Base-by-base conservation (phyloP, 139 green algal species). In the Chlamydomonas applanata region DNA sequence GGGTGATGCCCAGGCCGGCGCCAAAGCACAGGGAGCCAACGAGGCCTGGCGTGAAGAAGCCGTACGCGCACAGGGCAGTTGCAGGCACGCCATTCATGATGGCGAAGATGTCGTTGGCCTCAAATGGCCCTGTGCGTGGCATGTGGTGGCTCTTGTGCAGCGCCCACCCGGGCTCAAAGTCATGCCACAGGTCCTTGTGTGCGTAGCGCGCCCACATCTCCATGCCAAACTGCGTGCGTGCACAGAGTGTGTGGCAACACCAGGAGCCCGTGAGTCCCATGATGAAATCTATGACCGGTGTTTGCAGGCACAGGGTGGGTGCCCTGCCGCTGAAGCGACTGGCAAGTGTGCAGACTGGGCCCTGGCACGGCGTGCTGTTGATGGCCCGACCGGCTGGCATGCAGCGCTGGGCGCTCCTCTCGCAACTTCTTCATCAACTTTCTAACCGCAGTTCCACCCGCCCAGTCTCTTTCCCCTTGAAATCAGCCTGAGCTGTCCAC, bases 91-190 rank as follows among this genome's bases (percentile, higher is more conserved):
- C 67, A 30, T 73, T 73, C 25, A 73, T 73, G 40, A 98, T 76
- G 0, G 96, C 96, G 78, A 94, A 99, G 4, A 98, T 84, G 81
- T 99, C 96, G 74, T 99, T 99, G 45, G 81, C 85, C 87, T 99
- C 96, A 77, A 99, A 99, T 1, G 93, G 84, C 0, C 95, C 95
- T 16, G 86, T 83, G 7, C 95, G 83, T 19, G 94, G 91, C 76
- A 90, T 82, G 77, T 99, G 96, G 81, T 99, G 96, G 16, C 77
- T 92, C 82, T 98, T 95, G 85, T 98, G 94, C 66, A 97, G 81
- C 22, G 79, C 72, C 91, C 93, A 98, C 27, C 90, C 92, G 2
- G 83, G 68, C 30, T 84, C 22, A 35, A 87, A 90, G 56, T 97
- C 95, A 78, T 99, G 95, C 95, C 95, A 99, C 69, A 98, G 83